phyloP scores from a whole-genome alignment of 2,329 filamentous ascomycete species.

The Penicillium sp. region DNA sequence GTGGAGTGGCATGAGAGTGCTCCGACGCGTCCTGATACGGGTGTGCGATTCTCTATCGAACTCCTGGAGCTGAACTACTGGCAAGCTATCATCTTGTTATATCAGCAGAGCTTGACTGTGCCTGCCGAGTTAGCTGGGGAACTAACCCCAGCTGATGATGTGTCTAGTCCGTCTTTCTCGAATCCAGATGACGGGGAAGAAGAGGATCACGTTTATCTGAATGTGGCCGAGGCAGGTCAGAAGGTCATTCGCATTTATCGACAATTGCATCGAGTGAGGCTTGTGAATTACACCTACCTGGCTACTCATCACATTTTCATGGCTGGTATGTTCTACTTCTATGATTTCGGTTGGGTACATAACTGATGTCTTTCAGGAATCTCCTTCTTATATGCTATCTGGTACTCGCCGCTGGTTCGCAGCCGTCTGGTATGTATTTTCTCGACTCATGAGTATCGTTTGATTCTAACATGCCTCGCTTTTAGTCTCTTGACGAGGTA shows the following conservation, averaged over 20 bases:
- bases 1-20: slow-evolving; percentile 84
- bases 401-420: slow-evolving; percentile 88
- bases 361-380: slow-evolving; percentile 54
- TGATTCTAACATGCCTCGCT: slow-evolving; percentile 9
- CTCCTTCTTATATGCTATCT: slow-evolving; percentile 94
- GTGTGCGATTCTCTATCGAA: slow-evolving; percentile 84
- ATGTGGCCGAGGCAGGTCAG: slow-evolving; percentile 92
- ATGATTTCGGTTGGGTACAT: not conserved
- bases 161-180: slow-evolving; percentile 55
- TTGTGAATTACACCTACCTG: slow-evolving; percentile 95
- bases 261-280: slow-evolving; percentile 79
- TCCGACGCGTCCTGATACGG: slow-evolving; percentile 74
- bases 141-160: slow-evolving; percentile 60
- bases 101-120: slow-evolving; percentile 84
- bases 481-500: slow-evolving; percentile 83
- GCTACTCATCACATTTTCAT: slow-evolving; percentile 97
- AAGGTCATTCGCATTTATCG: slow-evolving; percentile 89
- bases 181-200: slow-evolving; percentile 58
- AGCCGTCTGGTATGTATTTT: slow-evolving; percentile 71
- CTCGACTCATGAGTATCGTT: not conserved
- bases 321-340: slow-evolving; percentile 64
- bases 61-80: slow-evolving; percentile 96
- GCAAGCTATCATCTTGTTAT: slow-evolving; percentile 95
- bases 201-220: slow-evolving; percentile 87
- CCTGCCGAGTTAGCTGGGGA: slow-evolving; percentile 83